Evolutionary conservation across 2,329 filamentous ascomycete genomes (phyloP), one percentile per base, ranked within the genome.

Genomic region (Domatiomyces catenatus): DNA sequence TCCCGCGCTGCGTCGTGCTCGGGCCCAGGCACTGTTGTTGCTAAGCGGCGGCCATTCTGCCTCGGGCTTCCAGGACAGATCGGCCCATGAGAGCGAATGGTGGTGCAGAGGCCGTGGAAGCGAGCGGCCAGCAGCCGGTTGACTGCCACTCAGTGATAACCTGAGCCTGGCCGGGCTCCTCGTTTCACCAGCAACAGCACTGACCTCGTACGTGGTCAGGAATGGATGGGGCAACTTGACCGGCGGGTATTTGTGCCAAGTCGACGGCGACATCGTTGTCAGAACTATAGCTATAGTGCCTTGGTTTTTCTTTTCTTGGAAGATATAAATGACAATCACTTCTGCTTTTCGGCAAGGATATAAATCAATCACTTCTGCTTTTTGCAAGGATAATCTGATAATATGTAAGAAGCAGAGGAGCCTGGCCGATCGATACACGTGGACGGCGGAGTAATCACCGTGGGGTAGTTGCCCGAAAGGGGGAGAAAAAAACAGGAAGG

Each of bases 221-320:
- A 67, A 73, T 3, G 70, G 70, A 50, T 73, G 68, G 17, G 70
- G 70, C 24, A 73, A 65, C 55, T 71, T 72, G 20, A 72, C 65
- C 51, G 59, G 60, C 26, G 68, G 65, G 50, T 65, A 68, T 53
- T 52, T 55, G 24, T 54, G 51, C 44, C 51, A 22, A 20, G 46
- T 17, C 8, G 22, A 24, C 22, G 18, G 28, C 10, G 42, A 43
- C 46, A 48, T 53, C 15, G 22, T 48, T 24, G 8, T 19, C 18
- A 24, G 28, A 10, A 36, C 28, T 28, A 28, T 28, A 5, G 26
- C 26, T 28, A 8, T 28, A 36, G 28, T 36, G 12, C 28, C 22
- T 2, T 24, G 22, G 6, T 24, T 24, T 6, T 24, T 3, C 3
- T 24, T 24, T 24, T 3, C 22, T 24, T 24, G 22, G 22, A 24